Conservation (phyloP, 345 rosid genomes). For the Theobroma cacao region DNA sequence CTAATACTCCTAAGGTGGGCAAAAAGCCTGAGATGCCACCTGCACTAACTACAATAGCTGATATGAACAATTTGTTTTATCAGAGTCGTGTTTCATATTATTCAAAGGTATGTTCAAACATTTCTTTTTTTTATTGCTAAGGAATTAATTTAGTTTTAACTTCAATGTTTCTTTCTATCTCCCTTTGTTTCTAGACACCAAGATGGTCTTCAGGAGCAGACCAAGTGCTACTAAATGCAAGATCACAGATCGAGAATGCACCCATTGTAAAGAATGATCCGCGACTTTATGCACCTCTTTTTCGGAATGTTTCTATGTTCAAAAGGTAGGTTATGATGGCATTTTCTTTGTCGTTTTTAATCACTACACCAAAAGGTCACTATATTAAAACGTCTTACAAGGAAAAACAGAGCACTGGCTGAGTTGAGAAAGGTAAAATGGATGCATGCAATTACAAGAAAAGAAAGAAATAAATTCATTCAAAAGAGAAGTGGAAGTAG, state of each 20-base stretch:
- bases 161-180: constrained; percentile 12
- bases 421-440: background rate
- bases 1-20: constrained; percentile 28
- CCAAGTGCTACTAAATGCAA: constrained; percentile 49
- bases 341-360: background rate
- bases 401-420: background rate
- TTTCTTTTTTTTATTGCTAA: constrained; percentile 12
- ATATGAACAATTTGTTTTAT: constrained; percentile 66
- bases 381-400: background rate
- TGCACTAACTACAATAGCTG: constrained; percentile 51
- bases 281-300: constrained; percentile 62
- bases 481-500: background rate
- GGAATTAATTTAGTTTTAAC: background rate
- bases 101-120: constrained; percentile 40
- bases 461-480: background rate
- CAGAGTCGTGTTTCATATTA: constrained; percentile 46
- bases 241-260: constrained; percentile 67
- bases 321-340: constrained; percentile 42
- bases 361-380: too few relatives aligned
- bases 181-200: constrained; percentile 44
- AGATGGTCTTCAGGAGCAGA: constrained; percentile 62
- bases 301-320: constrained; percentile 73
- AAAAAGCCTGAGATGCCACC: constrained; percentile 33
- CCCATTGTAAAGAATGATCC: constrained; percentile 44
- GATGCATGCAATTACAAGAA: background rate